Conservation (phyloP, 1,139 yeast genomes). For the Yamadazyma pseudoaaseri region DNA sequence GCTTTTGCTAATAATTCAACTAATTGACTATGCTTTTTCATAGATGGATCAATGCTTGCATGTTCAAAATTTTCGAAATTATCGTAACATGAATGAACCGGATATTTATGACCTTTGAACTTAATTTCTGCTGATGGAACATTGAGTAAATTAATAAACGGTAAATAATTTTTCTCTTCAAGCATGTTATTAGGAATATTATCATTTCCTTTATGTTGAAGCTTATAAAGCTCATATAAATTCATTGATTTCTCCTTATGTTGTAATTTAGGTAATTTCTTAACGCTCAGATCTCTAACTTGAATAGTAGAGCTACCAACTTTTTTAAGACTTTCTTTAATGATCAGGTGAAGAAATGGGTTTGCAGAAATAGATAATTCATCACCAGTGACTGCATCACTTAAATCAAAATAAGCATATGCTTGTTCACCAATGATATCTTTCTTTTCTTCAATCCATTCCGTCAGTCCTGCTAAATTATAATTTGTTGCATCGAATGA, state of each 20-base stretch:
- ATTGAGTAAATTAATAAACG: conserved; percentile 63
- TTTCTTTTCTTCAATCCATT: conserved; percentile 64
- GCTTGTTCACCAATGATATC: conserved; percentile 59
- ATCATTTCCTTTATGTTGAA: conserved; percentile 26
- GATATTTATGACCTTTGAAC: conserved; percentile 46
- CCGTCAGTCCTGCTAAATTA: conserved; percentile 82
- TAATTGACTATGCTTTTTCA: conserved; percentile 56
- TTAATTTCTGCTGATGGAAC: conserved; percentile 67
- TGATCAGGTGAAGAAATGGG: conserved; percentile 56
- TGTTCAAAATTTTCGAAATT: conserved; percentile 55
- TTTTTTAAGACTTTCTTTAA: conserved; percentile 39
- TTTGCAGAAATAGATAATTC: conserved; percentile 58
- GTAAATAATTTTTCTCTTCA: conserved; percentile 64
- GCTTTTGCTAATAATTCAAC: conserved; percentile 57
- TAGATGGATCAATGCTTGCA: conserved; percentile 50
- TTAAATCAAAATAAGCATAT: conserved; percentile 73
- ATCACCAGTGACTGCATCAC: conserved; percentile 69
- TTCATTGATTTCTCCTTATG: conserved; percentile 11
- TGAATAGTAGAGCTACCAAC: conserved; percentile 22
- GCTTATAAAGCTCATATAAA: conserved; percentile 28
- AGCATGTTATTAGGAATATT: conserved; percentile 38
- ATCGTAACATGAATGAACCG: conserved; percentile 67
- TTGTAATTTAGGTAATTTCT: conserved; percentile 5
- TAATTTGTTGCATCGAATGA: conserved; percentile 87
- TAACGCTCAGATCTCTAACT: conserved; percentile 4